Base-by-base conservation (phyloP, 75 land plant species). In the Azolla pinnata region DNA sequence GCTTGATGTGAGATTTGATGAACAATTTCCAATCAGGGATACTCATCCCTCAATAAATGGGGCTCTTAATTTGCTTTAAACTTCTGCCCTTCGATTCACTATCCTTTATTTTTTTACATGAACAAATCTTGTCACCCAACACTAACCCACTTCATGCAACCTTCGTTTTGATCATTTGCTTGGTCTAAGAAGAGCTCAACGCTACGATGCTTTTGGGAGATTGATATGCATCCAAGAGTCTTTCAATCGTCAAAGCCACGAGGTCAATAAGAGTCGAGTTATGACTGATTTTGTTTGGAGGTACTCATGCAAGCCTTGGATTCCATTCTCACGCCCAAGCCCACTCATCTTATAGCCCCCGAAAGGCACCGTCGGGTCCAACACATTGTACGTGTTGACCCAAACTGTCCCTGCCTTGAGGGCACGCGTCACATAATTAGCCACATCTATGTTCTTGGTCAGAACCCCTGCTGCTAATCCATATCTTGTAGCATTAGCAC, bases 291-390 rank as follows among this genome's bases (percentile, higher is more conserved):
- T 87, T 20, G 71, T 70, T 59, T 81, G 77, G 14, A 81, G 51
- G 67, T 79, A 87, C 25, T 68, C 79, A 1, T 73, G 14, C 29
- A 87, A 73, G 1, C 62, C 75, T 9, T 74, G 59, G 10, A 66
- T 16, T 7, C 92, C 82, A 23, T 64, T 65, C 23, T 83, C 92
- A 23, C 74, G 70, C 1, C 88, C 92, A 57, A 81, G 68, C 17
- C 92, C 92, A 48, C 92, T 87, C 80, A 70, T 68, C 64, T 87
- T 87, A 72, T 79, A 87, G 4, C 92, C 92, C 1, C 92, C 92
- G 48, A 75, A 79, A 0, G 92, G 92, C n/a, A 60, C 30, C 21
- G 78, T 79, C 23, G 54, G 54, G 24, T 80, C 84, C 33, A 79
- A 68, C 0, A 66, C 68, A 53, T 72, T 35, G 61, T 72, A 87